phyloP scores from a whole-genome alignment of 805 yeast species.

The Tetrapisispora iriomotensis region DNA sequence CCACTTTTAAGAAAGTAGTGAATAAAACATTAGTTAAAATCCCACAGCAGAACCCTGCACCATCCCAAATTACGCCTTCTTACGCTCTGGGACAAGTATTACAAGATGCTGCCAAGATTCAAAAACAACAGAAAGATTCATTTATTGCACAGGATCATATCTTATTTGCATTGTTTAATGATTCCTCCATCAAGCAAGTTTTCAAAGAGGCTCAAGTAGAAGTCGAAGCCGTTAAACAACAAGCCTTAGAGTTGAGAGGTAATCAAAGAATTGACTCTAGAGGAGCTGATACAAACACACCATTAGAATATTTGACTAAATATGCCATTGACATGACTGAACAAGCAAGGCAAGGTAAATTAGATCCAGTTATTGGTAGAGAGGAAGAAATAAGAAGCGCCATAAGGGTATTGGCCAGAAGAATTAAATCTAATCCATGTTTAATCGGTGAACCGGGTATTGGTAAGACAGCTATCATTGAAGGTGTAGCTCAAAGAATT shows the following conservation, averaged over 20 bases:
- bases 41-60: constrained; percentile 86
- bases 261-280: constrained; percentile 86
- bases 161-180: constrained; percentile 75
- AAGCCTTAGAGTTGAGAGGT: constrained; percentile 76
- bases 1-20: constrained; percentile 63
- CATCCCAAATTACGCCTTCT: constrained; percentile 67
- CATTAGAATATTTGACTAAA: constrained; percentile 74
- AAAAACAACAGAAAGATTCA: constrained; percentile 79
- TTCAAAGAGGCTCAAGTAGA: constrained; percentile 66
- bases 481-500: constrained; percentile 96
- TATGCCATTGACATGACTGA: constrained; percentile 93
- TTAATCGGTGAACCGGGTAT: constrained; percentile 99
- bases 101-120: constrained; percentile 64
- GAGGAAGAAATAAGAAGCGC: constrained; percentile 97
- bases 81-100: constrained; percentile 69
- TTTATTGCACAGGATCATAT: constrained; percentile 93
- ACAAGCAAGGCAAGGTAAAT: constrained; percentile 84
- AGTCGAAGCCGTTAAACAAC: constrained; percentile 62
- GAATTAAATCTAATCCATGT: constrained; percentile 95
- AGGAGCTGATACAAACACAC: constrained; percentile 81
- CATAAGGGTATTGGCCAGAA: constrained; percentile 89
- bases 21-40: constrained; percentile 73
- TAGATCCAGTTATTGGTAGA: constrained; percentile 97
- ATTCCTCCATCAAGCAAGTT: constrained; percentile 54
- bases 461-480: constrained; percentile 96